Conservation (phyloP, 1,284 basidiomycete species). For the Melampsora occidentalis region DNA sequence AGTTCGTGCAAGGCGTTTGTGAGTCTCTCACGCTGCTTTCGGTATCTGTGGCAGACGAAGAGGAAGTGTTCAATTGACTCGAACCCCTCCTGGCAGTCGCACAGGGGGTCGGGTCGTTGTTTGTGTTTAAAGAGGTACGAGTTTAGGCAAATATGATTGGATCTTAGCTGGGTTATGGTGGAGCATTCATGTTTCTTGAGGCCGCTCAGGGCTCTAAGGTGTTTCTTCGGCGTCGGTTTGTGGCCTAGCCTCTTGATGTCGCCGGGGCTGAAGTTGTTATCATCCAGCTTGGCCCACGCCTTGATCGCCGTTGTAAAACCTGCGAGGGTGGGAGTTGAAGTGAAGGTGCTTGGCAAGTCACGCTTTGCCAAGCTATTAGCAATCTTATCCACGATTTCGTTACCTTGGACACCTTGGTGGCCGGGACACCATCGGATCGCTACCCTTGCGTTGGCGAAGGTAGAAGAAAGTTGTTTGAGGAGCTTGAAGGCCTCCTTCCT, state of each 20-base stretch:
- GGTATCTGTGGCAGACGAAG: no score
- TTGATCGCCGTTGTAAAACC: background rate
- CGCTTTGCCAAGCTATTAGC: background rate
- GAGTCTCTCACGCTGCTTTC: no score
- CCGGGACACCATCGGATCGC: background rate
- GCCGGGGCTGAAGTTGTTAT: background rate
- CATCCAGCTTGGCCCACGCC: background rate
- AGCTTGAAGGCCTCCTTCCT: background rate
- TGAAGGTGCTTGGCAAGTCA: background rate
- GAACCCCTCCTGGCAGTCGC: background rate
- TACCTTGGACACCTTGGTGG: background rate
- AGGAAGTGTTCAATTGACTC: constrained; percentile 14
- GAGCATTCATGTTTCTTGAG: background rate
- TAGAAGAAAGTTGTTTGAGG: background rate
- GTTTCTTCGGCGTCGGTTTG: background rate
- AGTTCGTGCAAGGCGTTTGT: no score
- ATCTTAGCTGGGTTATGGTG: constrained; percentile 11
- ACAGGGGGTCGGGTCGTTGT: background rate
- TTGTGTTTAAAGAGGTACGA: constrained; percentile 4
- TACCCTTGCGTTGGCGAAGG: background rate
- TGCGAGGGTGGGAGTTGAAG: background rate
- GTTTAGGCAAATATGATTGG: background rate
- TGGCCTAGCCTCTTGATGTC: background rate
- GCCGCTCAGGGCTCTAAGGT: background rate
- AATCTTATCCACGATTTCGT: background rate